Evolutionary conservation across 2,329 filamentous ascomycete genomes (phyloP).

Genomic region (Taxawa tesnikishii): DNA sequence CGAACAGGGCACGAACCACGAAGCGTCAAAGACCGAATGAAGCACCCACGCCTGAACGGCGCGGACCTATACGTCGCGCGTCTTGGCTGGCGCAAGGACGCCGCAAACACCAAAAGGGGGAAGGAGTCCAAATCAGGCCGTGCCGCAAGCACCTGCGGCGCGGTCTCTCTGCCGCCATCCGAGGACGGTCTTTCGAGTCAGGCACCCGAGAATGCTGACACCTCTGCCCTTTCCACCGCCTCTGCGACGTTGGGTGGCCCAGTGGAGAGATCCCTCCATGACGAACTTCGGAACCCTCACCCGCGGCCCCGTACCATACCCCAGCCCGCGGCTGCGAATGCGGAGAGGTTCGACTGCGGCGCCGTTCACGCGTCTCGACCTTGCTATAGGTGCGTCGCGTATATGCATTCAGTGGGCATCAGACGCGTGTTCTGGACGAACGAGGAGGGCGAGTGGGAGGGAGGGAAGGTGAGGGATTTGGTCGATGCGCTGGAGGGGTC

Average conservation of each 20-base stretch:
- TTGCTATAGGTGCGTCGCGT: conserved; percentile 40
- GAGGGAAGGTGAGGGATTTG: conserved; percentile 37
- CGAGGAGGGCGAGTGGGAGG: conserved; percentile 35
- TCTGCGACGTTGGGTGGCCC: too few relatives aligned
- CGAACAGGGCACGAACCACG: conserved; percentile 18
- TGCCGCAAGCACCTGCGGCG: too few relatives aligned
- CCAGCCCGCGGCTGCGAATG: neutral
- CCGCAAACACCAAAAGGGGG: too few relatives aligned
- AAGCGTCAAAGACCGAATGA: conserved; percentile 27
- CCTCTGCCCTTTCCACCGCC: too few relatives aligned
- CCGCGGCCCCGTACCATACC: conserved; percentile 1
- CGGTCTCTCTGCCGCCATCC: too few relatives aligned
- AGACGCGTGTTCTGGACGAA: conserved; percentile 43
- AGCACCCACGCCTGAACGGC: conserved; percentile 33
- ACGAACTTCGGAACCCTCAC: conserved; percentile 27
- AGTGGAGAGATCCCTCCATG: conserved; percentile 35
- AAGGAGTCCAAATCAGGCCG: too few relatives aligned
- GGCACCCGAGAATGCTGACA: too few relatives aligned
- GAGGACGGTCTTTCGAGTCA: too few relatives aligned
- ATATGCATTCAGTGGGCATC: conserved; percentile 40
- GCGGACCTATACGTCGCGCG: conserved; percentile 40
- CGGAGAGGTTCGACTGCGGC: conserved; percentile 1
- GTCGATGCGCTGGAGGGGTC: conserved; percentile 30
- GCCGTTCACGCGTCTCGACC: conserved; percentile 25
- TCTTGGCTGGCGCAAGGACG: conserved; percentile 19